Conservation (phyloP, 108 stramenopile genomes). For the Cyclotella sp. region DNA sequence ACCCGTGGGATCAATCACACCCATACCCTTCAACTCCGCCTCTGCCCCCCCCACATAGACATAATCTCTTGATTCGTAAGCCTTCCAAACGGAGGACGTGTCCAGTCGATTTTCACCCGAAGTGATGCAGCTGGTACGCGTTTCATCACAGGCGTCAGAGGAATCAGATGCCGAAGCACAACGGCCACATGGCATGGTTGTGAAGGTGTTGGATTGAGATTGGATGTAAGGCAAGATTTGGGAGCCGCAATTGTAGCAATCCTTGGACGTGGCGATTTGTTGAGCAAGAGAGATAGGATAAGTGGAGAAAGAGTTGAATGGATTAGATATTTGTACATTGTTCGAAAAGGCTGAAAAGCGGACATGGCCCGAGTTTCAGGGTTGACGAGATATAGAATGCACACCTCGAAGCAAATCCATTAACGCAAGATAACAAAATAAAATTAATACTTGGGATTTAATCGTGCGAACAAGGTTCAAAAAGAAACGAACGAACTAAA, state of each 20-base stretch:
- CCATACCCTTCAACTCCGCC: constrained; percentile 15
- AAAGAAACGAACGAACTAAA: too few relatives aligned
- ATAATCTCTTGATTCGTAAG: constrained; percentile 55
- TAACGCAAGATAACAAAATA: background rate
- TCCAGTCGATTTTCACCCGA: constrained; percentile 35
- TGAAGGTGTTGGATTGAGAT: constrained; percentile 39
- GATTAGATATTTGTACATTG: background rate
- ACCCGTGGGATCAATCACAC: constrained; percentile 6
- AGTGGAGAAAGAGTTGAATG: background rate
- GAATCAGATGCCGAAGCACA: constrained; percentile 24
- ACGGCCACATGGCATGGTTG: constrained; percentile 49
- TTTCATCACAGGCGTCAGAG: constrained; percentile 34
- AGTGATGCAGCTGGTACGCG: constrained; percentile 24
- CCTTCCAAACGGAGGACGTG: constrained; percentile 47
- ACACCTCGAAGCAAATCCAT: background rate
- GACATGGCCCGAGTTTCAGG: too few relatives aligned
- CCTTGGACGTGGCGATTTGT: constrained; percentile 7
- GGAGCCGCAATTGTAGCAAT: constrained; percentile 46
- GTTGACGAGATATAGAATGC: too few relatives aligned
- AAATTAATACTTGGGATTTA: too few relatives aligned
- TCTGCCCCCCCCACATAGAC: constrained; percentile 52
- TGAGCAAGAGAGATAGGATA: background rate
- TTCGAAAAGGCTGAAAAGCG: too few relatives aligned
- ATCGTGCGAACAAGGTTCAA: too few relatives aligned
- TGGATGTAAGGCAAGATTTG: constrained; percentile 27